phyloP scores from a whole-genome alignment of 805 yeast genomes.

The Candida corydali region DNA sequence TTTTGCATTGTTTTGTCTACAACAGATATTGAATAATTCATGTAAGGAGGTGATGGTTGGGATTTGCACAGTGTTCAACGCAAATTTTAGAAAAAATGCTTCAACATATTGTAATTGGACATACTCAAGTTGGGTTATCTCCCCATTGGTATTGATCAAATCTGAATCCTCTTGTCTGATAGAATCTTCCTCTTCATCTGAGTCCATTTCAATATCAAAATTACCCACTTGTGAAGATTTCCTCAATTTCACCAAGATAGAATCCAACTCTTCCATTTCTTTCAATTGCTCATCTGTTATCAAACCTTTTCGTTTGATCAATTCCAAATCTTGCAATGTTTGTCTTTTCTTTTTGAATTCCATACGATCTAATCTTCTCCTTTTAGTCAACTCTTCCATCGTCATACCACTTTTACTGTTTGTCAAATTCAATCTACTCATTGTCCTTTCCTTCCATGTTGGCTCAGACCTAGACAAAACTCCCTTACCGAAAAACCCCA shows the following conservation, averaged over 20 bases:
- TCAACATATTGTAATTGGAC: constrained; percentile 77
- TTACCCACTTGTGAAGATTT: constrained; percentile 8
- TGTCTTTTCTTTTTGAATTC: constrained; percentile 69
- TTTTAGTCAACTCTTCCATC: constrained; percentile 73
- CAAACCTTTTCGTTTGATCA: constrained; percentile 29
- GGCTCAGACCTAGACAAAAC: constrained; percentile 87
- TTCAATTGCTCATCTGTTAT: constrained; percentile 20
- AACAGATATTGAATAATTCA: constrained; percentile 25
- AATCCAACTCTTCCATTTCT: constrained; percentile 16
- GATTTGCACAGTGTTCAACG: constrained; percentile 46
- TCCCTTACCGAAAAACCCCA: constrained; percentile 95
- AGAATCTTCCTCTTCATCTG: constrained; percentile 7
- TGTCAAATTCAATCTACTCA: constrained; percentile 46
- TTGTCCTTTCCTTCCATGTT: constrained; percentile 74
- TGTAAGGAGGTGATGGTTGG: constrained; percentile 12
- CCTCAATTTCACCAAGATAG: constrained; percentile 16
- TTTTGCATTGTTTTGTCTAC: constrained; percentile 9
- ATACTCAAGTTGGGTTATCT: constrained; percentile 30
- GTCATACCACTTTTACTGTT: constrained; percentile 21
- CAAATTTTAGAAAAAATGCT: constrained; percentile 62
- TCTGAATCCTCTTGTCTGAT: constrained; percentile 11
- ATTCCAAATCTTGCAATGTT: constrained; percentile 46
- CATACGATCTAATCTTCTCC: constrained; percentile 66
- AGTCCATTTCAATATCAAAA: constrained; percentile 10
- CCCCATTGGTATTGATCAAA: constrained; percentile 15